Evolutionary conservation across 2,329 filamentous ascomycete genomes (phyloP).

Genomic region (Elsinoe ampelina): DNA sequence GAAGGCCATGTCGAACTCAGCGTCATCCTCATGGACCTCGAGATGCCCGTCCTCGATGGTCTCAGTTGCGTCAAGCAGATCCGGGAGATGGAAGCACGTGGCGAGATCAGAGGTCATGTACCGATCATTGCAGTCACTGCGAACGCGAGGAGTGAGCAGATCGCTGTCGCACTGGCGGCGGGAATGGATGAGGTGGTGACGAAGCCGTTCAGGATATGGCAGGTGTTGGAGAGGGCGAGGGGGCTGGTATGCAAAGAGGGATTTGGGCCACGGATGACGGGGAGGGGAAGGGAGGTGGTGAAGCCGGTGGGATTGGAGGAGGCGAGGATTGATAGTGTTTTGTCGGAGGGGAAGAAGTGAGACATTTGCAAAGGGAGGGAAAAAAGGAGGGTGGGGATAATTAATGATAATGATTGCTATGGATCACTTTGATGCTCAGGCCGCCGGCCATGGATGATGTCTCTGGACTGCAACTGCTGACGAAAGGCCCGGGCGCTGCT

Average conservation of each 20-base stretch:
- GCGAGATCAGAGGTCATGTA: conserved; percentile 17
- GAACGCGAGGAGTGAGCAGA: conserved; percentile 24
- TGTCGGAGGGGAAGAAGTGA: background rate
- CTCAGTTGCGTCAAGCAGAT: conserved; percentile 21
- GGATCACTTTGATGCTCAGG: background rate
- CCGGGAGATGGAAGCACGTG: conserved; percentile 19
- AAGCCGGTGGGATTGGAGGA: background rate
- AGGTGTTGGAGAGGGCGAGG: conserved; percentile 10
- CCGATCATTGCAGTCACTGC: conserved; percentile 25
- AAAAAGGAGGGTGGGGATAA: background rate
- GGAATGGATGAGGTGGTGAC: conserved; percentile 20
- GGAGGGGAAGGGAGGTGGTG: background rate
- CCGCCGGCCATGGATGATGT: background rate
- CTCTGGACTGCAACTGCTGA: no score
- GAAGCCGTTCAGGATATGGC: conserved; percentile 12
- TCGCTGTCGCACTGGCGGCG: conserved; percentile 19
- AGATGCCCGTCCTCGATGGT: conserved; percentile 27
- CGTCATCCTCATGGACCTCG: conserved; percentile 25
- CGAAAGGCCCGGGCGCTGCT: no score
- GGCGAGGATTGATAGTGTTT: conserved; percentile 8
- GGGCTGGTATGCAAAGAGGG: conserved; percentile 3
- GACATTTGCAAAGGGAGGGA: background rate
- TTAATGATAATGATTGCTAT: background rate
- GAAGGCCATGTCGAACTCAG: conserved; percentile 15
- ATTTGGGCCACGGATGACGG: background rate